phyloP scores from a whole-genome alignment of 148 eudicot species.

The Rhododendron ferrugineum region DNA sequence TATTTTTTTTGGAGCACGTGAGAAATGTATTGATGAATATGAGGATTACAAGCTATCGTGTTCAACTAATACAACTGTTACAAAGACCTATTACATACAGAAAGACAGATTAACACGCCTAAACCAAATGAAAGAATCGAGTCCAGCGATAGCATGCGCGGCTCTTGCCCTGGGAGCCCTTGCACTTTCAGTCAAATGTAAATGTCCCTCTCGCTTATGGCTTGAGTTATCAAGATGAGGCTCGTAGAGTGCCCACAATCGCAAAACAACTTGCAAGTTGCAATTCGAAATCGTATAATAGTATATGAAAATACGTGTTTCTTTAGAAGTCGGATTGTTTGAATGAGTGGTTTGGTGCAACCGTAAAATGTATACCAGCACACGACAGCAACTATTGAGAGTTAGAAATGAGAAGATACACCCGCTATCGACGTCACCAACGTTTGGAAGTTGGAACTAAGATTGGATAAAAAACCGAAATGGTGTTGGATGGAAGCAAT shows the following conservation, averaged over 20 bases:
- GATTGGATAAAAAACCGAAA: not conserved
- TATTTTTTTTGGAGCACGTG: no score
- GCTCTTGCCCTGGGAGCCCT: no score
- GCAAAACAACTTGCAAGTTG: not conserved
- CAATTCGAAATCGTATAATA: not conserved
- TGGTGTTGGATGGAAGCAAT: not conserved
- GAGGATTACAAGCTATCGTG: no score
- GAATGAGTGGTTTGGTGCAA: not conserved
- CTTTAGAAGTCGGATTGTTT: not conserved
- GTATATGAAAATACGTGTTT: not conserved
- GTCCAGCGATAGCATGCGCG: no score
- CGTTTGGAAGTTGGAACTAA: not conserved
- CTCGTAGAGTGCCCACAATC: not conserved
- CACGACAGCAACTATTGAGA: no score
- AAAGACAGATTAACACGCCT: no score
- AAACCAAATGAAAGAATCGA: no score
- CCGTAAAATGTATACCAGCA: not conserved
- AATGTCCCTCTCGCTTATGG: not conserved
- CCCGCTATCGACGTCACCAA: not conserved
- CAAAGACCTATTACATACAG: no score
- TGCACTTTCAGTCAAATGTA: not conserved
- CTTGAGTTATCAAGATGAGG: not conserved
- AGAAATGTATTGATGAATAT: no score
- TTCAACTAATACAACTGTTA: no score
- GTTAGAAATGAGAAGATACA: no score